phyloP scores from a whole-genome alignment of 139 green algal genomes.

The Yamagishiella unicocca region DNA sequence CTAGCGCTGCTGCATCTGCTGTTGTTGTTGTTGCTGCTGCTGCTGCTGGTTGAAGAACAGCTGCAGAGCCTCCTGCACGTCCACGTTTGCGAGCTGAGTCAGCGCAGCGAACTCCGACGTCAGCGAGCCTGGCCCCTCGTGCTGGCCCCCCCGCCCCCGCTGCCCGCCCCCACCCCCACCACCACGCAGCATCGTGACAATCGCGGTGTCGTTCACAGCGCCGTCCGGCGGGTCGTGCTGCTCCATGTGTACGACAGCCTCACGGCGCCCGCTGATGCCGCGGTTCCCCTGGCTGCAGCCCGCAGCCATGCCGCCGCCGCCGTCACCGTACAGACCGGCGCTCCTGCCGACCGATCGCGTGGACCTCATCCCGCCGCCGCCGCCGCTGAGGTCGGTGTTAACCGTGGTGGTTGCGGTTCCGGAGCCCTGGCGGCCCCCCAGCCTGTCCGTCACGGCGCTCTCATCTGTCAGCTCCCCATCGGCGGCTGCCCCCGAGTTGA shows the following conservation, averaged over 20 bases:
- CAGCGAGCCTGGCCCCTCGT: not conserved
- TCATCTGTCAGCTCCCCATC: constrained; percentile 15
- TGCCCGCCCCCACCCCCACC: constrained; percentile 6
- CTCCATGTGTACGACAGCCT: not conserved
- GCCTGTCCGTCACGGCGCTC: constrained; percentile 11
- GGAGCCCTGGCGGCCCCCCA: not conserved
- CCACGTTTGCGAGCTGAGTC: constrained; percentile 24
- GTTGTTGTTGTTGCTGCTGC: not conserved
- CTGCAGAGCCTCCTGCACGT: constrained; percentile 42
- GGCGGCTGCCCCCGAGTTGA: not conserved
- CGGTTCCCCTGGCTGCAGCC: not conserved
- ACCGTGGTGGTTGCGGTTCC: not conserved
- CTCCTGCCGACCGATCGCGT: not conserved
- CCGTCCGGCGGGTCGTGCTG: not conserved
- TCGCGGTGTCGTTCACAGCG: not conserved
- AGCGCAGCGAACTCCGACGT: constrained; percentile 29
- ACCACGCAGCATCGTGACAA: not conserved
- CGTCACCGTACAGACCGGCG: not conserved
- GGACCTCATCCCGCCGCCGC: not conserved
- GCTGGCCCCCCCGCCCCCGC: not conserved
- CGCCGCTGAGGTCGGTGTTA: not conserved
- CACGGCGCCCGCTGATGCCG: not conserved
- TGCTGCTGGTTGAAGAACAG: constrained; percentile 19
- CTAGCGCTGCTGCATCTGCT: not conserved
- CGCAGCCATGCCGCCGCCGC: not conserved